Conservation (phyloP, 495 filamentous ascomycete genomes). For the Geopyxis carbonaria region DNA sequence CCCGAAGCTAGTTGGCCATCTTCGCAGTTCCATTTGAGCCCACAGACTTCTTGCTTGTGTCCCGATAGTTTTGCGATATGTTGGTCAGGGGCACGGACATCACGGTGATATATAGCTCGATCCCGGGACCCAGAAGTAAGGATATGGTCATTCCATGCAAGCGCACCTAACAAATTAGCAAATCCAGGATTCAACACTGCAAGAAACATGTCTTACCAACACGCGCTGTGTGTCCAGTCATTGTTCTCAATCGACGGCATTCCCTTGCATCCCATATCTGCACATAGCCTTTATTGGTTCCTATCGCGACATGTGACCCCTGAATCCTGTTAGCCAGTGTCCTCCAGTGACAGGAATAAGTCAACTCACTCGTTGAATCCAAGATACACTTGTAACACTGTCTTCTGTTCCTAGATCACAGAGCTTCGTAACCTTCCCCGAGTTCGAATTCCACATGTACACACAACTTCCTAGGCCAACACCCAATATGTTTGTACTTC, state of each 20-base stretch:
- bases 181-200: background rate
- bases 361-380: constrained; percentile 61
- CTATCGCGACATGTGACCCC: constrained; percentile 87
- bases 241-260: constrained; percentile 68
- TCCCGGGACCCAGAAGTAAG: constrained; percentile 89
- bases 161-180: constrained; percentile 32
- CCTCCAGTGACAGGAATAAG: constrained; percentile 2
- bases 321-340: constrained; percentile 26
- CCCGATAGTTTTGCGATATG: constrained; percentile 70
- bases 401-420: constrained; percentile 78
- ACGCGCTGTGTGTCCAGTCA: constrained; percentile 86
- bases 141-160: constrained; percentile 97
- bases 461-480: constrained; percentile 84
- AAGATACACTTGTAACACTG: constrained; percentile 86
- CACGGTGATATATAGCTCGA: constrained; percentile 81
- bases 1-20: constrained; percentile 90
- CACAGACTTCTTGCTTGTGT: constrained; percentile 97
- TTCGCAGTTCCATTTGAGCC: constrained; percentile 91
- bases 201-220: constrained; percentile 36
- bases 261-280: constrained; percentile 95
- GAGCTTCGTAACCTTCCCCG: constrained; percentile 73
- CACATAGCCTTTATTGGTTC: constrained; percentile 80
- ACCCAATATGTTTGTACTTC: constrained; percentile 80
- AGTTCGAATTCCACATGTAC: constrained; percentile 95
- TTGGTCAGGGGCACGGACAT: constrained; percentile 85